These are phyloP conservation scores for Blastobotrys ciferrii DNA, from an alignment of 1,139 yeast species.

Conservation along the genomic window DNA sequence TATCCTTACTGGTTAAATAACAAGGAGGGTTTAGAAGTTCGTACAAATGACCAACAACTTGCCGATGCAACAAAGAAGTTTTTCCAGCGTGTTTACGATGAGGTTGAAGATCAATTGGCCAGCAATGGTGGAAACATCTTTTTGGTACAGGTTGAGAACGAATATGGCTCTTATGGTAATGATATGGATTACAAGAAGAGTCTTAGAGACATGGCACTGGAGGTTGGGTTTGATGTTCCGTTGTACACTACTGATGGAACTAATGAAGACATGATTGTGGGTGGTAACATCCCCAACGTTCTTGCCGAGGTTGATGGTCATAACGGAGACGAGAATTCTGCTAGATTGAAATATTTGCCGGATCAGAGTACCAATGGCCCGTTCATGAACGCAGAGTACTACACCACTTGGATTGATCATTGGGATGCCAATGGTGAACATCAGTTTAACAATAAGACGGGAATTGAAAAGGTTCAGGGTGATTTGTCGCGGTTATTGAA, in stretches of 20 bases:
- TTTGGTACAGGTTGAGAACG: conserved; percentile 14
- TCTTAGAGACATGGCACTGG: conserved; percentile 1
- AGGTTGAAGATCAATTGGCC: conserved; percentile 3
- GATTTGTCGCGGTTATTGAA: conserved; percentile 7
- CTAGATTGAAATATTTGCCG: conserved; percentile 1
- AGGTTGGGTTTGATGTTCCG: conserved; percentile 11
- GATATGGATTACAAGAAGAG: conserved; percentile 8
- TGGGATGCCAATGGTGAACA: neutral
- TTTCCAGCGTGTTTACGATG: conserved; percentile 2
- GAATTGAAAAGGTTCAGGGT: neutral
- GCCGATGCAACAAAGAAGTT: conserved; percentile 4
- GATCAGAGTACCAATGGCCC: conserved; percentile 10
- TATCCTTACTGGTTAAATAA: conserved; percentile 12
- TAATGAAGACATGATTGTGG: neutral
- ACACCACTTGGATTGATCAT: conserved; percentile 13
- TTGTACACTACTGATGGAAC: conserved; percentile 13
- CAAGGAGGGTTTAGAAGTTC: conserved; percentile 6
- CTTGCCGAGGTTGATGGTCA: conserved; percentile 12
- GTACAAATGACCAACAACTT: conserved; percentile 8
- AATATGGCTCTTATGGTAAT: conserved; percentile 9
- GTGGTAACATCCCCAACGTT: conserved; percentile 8
- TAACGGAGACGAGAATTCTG: neutral
- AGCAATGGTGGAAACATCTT: conserved; percentile 12
- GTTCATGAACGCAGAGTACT: conserved; percentile 9
- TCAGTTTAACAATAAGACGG: neutral